Percentiles rank a stretch among this genome's conserved stretches.
phyloP scores from a whole-genome alignment of 305 asterid species.

The Rubia balearica region DNA sequence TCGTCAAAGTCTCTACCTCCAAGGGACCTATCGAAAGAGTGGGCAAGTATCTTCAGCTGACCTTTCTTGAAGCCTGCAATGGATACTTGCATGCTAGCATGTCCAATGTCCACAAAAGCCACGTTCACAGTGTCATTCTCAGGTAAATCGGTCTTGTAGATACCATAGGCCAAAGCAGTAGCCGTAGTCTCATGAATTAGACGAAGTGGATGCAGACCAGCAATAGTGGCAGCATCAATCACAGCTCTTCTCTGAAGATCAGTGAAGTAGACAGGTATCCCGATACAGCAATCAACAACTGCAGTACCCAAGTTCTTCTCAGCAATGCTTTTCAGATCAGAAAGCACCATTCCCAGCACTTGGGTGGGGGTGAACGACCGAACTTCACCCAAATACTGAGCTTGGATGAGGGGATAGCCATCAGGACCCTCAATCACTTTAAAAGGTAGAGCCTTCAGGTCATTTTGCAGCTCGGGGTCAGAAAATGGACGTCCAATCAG shows the following conservation, averaged over 20 bases:
- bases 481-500: constrained; percentile 72
- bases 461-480: constrained; percentile 80
- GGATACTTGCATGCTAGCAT: constrained; percentile 82
- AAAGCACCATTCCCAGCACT: constrained; percentile 75
- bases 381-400: constrained; percentile 67
- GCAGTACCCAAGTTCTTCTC: constrained; percentile 78
- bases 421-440: constrained; percentile 76
- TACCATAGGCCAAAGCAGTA: constrained; percentile 91
- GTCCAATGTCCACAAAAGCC: constrained; percentile 87
- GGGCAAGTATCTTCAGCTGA: constrained; percentile 81
- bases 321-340: constrained; percentile 76
- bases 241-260: constrained; percentile 93
- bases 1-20: constrained; percentile 98
- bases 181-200: constrained; percentile 92
- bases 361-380: constrained; percentile 83
- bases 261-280: constrained; percentile 83
- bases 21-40: constrained; percentile 67
- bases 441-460: constrained; percentile 63
- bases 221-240: constrained; percentile 85
- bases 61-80: constrained; percentile 88
- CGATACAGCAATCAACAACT: constrained; percentile 91
- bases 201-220: constrained; percentile 82
- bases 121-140: constrained; percentile 68
- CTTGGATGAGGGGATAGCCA: constrained; percentile 76
- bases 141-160: constrained; percentile 88